Evolutionary conservation across 78 protist species (phyloP), one percentile per base, ranked within the genome.

Genomic region (Andalucia godoyi): DNA sequence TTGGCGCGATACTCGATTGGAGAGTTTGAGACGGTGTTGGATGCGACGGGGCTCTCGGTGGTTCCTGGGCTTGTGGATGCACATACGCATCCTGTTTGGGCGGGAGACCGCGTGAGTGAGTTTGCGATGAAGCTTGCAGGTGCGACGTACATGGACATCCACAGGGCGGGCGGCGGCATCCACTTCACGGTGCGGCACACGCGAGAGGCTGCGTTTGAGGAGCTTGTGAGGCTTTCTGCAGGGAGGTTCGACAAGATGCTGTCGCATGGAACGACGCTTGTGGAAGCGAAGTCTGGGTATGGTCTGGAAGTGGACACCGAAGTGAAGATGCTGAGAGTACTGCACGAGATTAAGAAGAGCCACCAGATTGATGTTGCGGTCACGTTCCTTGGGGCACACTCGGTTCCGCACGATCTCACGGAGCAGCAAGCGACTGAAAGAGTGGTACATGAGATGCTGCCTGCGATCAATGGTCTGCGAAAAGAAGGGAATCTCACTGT

Each of bases 221-320:
- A 83, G 37, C 76, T 71, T 4, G 1, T 9, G 41, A 9, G 1
- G 33, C 30, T 33, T 1, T 25, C 12, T 4, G 23, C 8, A 6
- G 68, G 55, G 61, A 34, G 94, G 23, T 38, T 88, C 9, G 69
- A 72, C 51, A 61, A 85, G 30, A 85, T 88, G 94, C 17, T 82
- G 6, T 39, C 40, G 15, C n/a, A 18, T 12, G 94, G 94, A 12
- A 79, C 90, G 0, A 88, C 94, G 5, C 12, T 50, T 0, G 72
- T 81, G 25, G 94, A 88, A 55, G 80, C 80, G 33, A 88, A 88
- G 77, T 75, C 83, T 49, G 94, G 94, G 8, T 88, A 88, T 40
- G 94, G 94, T 6, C 73, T 88, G 25, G 85, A 86, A 21, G 53
- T 66, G 18, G 85, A 78, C 32, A 77, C 87, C 0, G 94, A 88